A percentile compares a stretch with the other conserved stretches of the same genome.
phyloP scores from a whole-genome alignment of 1,284 basidiomycete genomes.

The Trichosporon ovoides region DNA sequence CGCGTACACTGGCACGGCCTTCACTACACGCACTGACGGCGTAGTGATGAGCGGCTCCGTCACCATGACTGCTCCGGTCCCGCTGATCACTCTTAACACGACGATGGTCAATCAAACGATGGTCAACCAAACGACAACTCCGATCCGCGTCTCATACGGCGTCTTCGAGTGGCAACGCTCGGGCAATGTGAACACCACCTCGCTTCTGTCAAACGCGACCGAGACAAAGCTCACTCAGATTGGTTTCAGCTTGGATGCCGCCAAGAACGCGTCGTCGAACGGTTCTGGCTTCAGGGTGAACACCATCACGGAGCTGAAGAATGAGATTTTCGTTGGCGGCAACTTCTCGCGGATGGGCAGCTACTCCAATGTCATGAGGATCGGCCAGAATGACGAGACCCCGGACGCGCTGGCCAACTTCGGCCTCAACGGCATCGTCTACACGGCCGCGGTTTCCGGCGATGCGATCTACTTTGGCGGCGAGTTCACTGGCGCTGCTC shows the following conservation, averaged over 20 bases:
- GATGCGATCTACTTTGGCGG: constrained; percentile 76
- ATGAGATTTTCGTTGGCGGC: constrained; percentile 69
- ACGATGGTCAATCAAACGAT: no score
- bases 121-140: not conserved
- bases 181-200: constrained; percentile 28
- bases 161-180: constrained; percentile 38
- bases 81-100: not conserved
- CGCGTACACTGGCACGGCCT: not conserved
- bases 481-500: constrained; percentile 66
- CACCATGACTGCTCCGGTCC: not conserved
- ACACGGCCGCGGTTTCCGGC: constrained; percentile 59
- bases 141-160: constrained; percentile 31
- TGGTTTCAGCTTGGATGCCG: constrained; percentile 56
- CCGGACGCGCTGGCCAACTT: constrained; percentile 54
- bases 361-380: constrained; percentile 68
- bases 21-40: not conserved
- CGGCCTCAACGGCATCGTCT: constrained; percentile 70
- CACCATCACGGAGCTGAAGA: constrained; percentile 62
- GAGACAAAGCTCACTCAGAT: constrained; percentile 64
- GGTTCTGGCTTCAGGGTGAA: constrained; percentile 50
- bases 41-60: constrained; percentile 1
- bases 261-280: constrained; percentile 42
- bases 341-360: constrained; percentile 57
- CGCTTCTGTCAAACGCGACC: constrained; percentile 61
- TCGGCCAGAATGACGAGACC: constrained; percentile 56